Evolutionary conservation across 768 basidiomycete genomes (phyloP).

Genomic region (Leucocoprinus birnbaumii): DNA sequence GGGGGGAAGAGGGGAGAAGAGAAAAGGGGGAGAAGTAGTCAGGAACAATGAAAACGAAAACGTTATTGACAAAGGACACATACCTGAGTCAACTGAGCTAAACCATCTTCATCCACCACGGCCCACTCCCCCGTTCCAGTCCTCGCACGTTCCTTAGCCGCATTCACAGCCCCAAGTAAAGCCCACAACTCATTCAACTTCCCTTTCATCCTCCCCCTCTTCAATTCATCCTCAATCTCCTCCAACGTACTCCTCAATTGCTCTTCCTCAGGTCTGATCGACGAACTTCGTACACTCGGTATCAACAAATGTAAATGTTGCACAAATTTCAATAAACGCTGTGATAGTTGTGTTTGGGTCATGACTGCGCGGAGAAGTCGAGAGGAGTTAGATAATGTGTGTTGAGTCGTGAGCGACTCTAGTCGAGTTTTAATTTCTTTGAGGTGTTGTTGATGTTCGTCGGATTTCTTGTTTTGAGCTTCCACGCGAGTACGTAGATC

Average conservation of each 20-base stretch:
- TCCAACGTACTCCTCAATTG: conserved; percentile 67
- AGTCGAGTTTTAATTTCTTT: conserved; percentile 71
- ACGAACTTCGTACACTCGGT: conserved; percentile 69
- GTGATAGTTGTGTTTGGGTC: conserved; percentile 65
- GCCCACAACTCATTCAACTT: conserved; percentile 88
- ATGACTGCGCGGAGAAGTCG: conserved; percentile 62
- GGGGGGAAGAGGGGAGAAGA: no score
- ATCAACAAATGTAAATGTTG: conserved; percentile 80
- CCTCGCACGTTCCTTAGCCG: conserved; percentile 49
- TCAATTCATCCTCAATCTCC: conserved; percentile 71
- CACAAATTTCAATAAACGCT: conserved; percentile 65
- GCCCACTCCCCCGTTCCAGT: conserved; percentile 60
- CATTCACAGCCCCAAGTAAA: conserved; percentile 68
- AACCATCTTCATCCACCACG: conserved; percentile 84
- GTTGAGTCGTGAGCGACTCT: conserved; percentile 55
- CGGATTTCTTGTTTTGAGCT: conserved; percentile 65
- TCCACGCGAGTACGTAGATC: conserved; percentile 78
- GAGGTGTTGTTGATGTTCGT: conserved; percentile 64
- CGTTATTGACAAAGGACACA: conserved; percentile 4
- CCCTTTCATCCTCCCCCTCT: conserved; percentile 58
- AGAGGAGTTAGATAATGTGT: conserved; percentile 63
- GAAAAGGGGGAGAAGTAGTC: background rate
- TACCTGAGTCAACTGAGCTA: conserved; percentile 76
- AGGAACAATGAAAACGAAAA: background rate
- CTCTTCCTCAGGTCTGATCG: conserved; percentile 81